phyloP scores from a whole-genome alignment of 1,139 yeast genomes.

The Debaryomycetaceae sp. region DNA sequence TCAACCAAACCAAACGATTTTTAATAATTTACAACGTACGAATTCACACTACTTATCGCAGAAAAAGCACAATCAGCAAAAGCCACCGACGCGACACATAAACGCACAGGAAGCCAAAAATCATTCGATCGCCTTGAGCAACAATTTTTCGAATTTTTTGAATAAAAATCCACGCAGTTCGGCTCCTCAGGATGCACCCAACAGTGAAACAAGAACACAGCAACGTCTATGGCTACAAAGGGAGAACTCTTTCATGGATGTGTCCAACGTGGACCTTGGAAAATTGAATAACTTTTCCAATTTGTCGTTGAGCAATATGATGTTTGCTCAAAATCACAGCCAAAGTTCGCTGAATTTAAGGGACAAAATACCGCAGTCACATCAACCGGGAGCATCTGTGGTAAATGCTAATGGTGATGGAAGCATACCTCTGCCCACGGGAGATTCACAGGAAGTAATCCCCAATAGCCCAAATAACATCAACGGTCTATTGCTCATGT shows the following conservation, averaged over 20 bases:
- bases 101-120: slow-evolving; percentile 8
- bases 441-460: slow-evolving; percentile 2
- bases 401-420: neutral
- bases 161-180: slow-evolving; percentile 12
- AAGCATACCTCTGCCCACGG: neutral
- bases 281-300: slow-evolving; percentile 38
- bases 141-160: slow-evolving; percentile 32
- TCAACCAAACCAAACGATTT: slow-evolving; percentile 45
- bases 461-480: slow-evolving; percentile 18
- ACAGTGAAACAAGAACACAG: slow-evolving; percentile 61
- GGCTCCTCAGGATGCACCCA: slow-evolving; percentile 8
- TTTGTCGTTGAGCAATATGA: slow-evolving; percentile 42
- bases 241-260: slow-evolving; percentile 65
- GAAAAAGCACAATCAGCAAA: slow-evolving; percentile 18
- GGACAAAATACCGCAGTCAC: slow-evolving; percentile 11
- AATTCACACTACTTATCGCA: slow-evolving; percentile 30
- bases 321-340: slow-evolving; percentile 39
- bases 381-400: neutral
- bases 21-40: slow-evolving; percentile 40
- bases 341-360: slow-evolving; percentile 23
- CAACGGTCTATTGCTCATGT: slow-evolving; percentile 30
- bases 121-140: slow-evolving; percentile 11
- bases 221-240: slow-evolving; percentile 81
- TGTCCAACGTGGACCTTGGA: slow-evolving; percentile 36
- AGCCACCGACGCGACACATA: slow-evolving; percentile 7